These are phyloP conservation scores for Tephrocybe sp. DNA, from an alignment of 768 basidiomycete species.

Conservation along the genomic window DNA sequence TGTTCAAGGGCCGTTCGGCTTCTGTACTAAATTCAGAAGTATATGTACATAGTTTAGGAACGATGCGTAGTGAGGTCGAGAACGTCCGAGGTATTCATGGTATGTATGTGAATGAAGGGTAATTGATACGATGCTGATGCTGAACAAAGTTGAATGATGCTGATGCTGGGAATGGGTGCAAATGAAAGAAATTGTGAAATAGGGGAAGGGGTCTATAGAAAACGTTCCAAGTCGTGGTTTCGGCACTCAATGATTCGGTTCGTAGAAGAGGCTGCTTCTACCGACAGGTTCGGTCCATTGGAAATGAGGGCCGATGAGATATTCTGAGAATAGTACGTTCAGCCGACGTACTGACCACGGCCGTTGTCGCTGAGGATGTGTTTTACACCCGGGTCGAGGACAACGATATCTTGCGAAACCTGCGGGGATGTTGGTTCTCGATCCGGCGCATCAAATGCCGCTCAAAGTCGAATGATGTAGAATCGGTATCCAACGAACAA, in stretches of 20 bases:
- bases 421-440: constrained; percentile 32
- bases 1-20: constrained; percentile 7
- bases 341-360: neutral
- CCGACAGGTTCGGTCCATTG: constrained; percentile 11
- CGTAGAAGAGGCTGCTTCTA: constrained; percentile 1
- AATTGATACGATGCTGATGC: constrained; percentile 16
- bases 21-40: constrained; percentile 5
- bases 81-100: constrained; percentile 12
- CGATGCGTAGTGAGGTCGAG: constrained; percentile 10
- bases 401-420: constrained; percentile 17
- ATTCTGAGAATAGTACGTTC: neutral
- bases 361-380: neutral
- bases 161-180: constrained; percentile 19
- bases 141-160: constrained; percentile 13
- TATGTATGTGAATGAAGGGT: constrained; percentile 9
- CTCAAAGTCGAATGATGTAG: constrained; percentile 34
- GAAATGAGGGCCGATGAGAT: neutral
- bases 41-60: constrained; percentile 15
- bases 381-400: constrained; percentile 12
- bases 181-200: constrained; percentile 7
- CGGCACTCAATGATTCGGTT: constrained; percentile 1
- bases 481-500: constrained; percentile 30
- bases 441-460: constrained; percentile 39
- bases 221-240: constrained; percentile 1
- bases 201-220: constrained; percentile 6